Conservation (phyloP, 2,329 filamentous ascomycete genomes). For the Lasiodiplodia sp. region DNA sequence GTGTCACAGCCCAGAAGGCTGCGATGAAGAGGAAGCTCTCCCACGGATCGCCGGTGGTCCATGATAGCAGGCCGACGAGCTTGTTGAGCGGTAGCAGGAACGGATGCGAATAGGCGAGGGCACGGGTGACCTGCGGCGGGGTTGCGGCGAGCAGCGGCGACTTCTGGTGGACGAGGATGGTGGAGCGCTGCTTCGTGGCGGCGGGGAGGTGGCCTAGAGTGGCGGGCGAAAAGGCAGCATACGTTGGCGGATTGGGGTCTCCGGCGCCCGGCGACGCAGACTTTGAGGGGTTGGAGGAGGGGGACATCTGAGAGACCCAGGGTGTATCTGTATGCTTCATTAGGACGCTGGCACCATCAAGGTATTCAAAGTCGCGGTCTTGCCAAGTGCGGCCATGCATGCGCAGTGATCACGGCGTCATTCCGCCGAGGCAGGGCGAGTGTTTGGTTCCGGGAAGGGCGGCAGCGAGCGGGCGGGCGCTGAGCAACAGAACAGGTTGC, state of each 20-base stretch:
- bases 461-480: constrained; percentile 8
- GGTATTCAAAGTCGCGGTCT: constrained; percentile 34
- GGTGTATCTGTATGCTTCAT: constrained; percentile 43
- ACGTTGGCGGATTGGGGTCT: constrained; percentile 70
- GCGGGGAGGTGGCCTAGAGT: constrained; percentile 74
- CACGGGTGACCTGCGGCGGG: constrained; percentile 91
- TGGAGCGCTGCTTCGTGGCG: constrained; percentile 79
- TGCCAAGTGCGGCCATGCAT: constrained; percentile 55
- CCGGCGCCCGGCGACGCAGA: constrained; percentile 45
- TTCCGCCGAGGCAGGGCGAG: constrained; percentile 28
- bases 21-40: constrained; percentile 92
- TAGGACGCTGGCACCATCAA: constrained; percentile 26
- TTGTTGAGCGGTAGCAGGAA: constrained; percentile 91
- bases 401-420: constrained; percentile 29
- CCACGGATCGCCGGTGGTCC: constrained; percentile 94
- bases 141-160: constrained; percentile 91
- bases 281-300: constrained; percentile 43
- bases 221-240: constrained; percentile 88
- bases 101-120: constrained; percentile 93
- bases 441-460: constrained; percentile 11
- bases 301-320: constrained; percentile 53
- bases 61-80: constrained; percentile 84
- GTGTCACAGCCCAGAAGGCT: constrained; percentile 81
- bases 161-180: constrained; percentile 96
- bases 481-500: constrained; percentile 18